These are phyloP conservation scores for Deuterostichococcus epilithicus DNA, from an alignment of 139 green algal species.

Conservation along the genomic window DNA sequence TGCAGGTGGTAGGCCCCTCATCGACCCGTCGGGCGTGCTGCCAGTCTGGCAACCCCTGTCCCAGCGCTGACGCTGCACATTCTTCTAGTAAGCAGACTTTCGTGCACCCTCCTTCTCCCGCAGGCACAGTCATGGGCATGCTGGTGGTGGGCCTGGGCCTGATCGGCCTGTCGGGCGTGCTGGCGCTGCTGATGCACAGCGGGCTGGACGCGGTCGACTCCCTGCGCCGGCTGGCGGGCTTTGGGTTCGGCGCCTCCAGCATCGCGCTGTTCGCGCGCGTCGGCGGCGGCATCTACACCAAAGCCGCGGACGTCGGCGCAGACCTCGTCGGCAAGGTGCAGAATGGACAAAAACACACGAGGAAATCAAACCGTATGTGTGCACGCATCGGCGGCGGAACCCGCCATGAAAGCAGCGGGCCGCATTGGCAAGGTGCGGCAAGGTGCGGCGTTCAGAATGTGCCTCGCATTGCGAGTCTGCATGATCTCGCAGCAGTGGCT, in stretches of 20 bases:
- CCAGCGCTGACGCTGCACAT: not conserved
- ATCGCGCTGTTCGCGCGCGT: slow-evolving; percentile 68
- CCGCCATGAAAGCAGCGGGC: too few relatives aligned
- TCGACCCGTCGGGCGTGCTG: not conserved
- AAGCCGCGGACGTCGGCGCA: slow-evolving; percentile 72
- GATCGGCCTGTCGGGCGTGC: slow-evolving; percentile 26
- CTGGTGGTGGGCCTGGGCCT: slow-evolving; percentile 38
- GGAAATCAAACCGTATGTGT: too few relatives aligned
- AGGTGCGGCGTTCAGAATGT: too few relatives aligned
- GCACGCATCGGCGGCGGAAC: too few relatives aligned
- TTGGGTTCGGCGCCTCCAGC: slow-evolving; percentile 62
- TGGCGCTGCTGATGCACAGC: slow-evolving; percentile 16
- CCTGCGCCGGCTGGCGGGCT: slow-evolving; percentile 42
- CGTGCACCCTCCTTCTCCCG: slow-evolving; percentile 6
- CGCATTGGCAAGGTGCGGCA: too few relatives aligned
- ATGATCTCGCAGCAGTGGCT: too few relatives aligned
- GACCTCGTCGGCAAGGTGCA: slow-evolving; percentile 70
- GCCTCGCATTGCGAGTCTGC: too few relatives aligned
- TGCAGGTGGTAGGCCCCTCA: too few relatives aligned
- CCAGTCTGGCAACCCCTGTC: not conserved
- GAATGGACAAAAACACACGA: too few relatives aligned
- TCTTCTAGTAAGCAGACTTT: not conserved
- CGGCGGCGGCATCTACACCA: slow-evolving; percentile 75
- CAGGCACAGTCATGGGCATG: slow-evolving; percentile 32
- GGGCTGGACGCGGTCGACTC: slow-evolving; percentile 2